phyloP scores from a whole-genome alignment of 2,329 filamentous ascomycete genomes.

The Claviceps paspali region DNA sequence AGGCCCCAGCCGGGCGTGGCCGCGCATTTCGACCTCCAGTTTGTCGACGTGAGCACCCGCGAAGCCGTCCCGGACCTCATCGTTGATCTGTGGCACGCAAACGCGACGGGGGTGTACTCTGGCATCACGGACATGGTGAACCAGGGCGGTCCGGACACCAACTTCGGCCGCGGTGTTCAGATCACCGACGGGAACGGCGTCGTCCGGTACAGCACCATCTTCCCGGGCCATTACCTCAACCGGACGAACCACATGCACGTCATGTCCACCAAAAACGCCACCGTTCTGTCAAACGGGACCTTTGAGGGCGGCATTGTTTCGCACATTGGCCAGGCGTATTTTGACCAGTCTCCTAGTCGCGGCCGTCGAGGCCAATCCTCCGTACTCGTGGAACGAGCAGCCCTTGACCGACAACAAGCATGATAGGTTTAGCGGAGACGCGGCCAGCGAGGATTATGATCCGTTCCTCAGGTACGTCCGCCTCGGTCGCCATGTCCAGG shows the following conservation, averaged over 20 bases:
- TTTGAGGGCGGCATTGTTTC: slow-evolving; percentile 32
- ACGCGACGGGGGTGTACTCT: slow-evolving; percentile 29
- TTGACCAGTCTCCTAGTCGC: slow-evolving; percentile 35
- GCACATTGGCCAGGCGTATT: slow-evolving; percentile 46
- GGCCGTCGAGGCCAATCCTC: slow-evolving; percentile 31
- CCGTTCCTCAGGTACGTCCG: slow-evolving; percentile 43
- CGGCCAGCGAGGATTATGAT: slow-evolving; percentile 32
- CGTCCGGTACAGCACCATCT: slow-evolving; percentile 25
- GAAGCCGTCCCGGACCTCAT: slow-evolving; percentile 22
- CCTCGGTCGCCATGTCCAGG: slow-evolving; percentile 34
- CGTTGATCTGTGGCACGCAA: slow-evolving; percentile 30
- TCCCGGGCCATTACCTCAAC: slow-evolving; percentile 27
- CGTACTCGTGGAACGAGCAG: slow-evolving; percentile 30
- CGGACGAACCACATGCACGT: slow-evolving; percentile 27
- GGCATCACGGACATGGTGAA: slow-evolving; percentile 20
- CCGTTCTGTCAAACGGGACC: slow-evolving; percentile 32
- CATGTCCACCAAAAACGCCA: slow-evolving; percentile 14
- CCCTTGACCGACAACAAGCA: slow-evolving; percentile 30
- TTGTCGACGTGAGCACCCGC: slow-evolving; percentile 27
- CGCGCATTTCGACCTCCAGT: slow-evolving; percentile 26
- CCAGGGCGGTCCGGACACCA: slow-evolving; percentile 22
- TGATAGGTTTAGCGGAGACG: slow-evolving; percentile 29
- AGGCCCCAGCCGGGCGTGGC: slow-evolving; percentile 24
- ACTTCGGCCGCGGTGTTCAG: slow-evolving; percentile 25
- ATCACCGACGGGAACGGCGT: slow-evolving; percentile 24